A percentile compares a stretch with the other conserved stretches of the same genome.
phyloP scores from a whole-genome alignment of 495 filamentous ascomycete species.

The Daldinia decipiens region DNA sequence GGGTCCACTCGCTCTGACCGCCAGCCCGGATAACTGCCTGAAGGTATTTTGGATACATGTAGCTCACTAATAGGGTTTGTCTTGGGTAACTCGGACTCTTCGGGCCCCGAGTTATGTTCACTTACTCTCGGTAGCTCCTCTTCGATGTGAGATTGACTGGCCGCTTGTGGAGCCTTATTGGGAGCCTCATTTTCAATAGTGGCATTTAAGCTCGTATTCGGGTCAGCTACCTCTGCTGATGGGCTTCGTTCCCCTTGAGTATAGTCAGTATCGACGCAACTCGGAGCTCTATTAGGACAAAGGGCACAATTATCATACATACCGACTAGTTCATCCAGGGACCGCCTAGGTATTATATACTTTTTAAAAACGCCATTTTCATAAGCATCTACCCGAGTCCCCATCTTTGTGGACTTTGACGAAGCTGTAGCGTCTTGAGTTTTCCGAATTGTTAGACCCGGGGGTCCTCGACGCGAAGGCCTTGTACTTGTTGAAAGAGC shows the following conservation, averaged over 20 bases:
- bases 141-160: background rate
- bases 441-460: background rate
- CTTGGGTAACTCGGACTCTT: constrained; percentile 4
- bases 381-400: background rate
- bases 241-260: constrained; percentile 1
- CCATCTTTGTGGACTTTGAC: background rate
- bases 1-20: constrained; percentile 10
- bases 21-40: constrained; percentile 6
- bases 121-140: background rate
- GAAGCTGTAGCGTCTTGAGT: background rate
- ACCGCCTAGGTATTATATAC: background rate
- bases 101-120: background rate
- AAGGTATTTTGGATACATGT: background rate
- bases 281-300: background rate
- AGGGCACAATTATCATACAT: background rate
- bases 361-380: background rate
- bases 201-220: background rate
- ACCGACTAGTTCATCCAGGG: background rate
- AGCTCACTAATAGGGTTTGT: background rate
- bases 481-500: background rate
- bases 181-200: background rate
- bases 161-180: background rate
- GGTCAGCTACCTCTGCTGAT: background rate
- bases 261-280: background rate
- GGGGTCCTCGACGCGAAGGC: constrained; percentile 13